phyloP scores from a whole-genome alignment of 768 basidiomycete genomes.

The Infundibulicybe gibba region DNA sequence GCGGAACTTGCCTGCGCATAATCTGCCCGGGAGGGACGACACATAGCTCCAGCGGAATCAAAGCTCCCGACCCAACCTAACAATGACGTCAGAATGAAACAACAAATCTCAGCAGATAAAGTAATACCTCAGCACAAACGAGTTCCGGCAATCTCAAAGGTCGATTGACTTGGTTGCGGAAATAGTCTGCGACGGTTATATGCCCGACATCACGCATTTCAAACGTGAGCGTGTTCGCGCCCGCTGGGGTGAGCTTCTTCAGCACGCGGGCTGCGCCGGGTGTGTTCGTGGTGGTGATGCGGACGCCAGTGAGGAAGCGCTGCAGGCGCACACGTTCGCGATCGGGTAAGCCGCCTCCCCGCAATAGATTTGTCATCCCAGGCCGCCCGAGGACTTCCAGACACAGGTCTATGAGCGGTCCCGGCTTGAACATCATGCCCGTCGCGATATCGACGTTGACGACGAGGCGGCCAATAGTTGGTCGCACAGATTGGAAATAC shows the following conservation, averaged over 20 bases:
- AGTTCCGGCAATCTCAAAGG: slow-evolving; percentile 42
- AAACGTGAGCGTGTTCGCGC: slow-evolving; percentile 50
- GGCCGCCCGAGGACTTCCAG: slow-evolving; percentile 42
- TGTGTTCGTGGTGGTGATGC: slow-evolving; percentile 19
- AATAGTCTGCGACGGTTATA: slow-evolving; percentile 15
- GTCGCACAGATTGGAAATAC: slow-evolving; percentile 77
- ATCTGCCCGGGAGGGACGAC: slow-evolving; percentile 62
- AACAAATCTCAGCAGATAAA: slow-evolving; percentile 2
- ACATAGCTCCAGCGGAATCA: slow-evolving; percentile 69
- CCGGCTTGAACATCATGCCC: slow-evolving; percentile 70
- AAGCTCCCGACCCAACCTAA: slow-evolving; percentile 58
- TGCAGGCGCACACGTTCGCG: slow-evolving; percentile 41
- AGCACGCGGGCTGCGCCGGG: slow-evolving; percentile 40
- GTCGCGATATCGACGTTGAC: slow-evolving; percentile 80
- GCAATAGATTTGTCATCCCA: slow-evolving; percentile 17
- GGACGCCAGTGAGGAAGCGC: slow-evolving; percentile 32
- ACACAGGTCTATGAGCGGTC: slow-evolving; percentile 54
- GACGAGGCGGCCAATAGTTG: slow-evolving; percentile 57
- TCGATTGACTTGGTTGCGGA: slow-evolving; percentile 14
- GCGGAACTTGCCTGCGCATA: slow-evolving; percentile 67
- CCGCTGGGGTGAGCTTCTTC: slow-evolving; percentile 45
- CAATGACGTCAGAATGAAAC: background rate
- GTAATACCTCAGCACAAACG: slow-evolving; percentile 49
- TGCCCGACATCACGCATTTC: slow-evolving; percentile 38
- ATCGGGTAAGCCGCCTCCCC: slow-evolving; percentile 40